Evolutionary conservation across 2,329 filamentous ascomycete genomes (phyloP), one percentile per base, ranked within the genome.

Genomic region (Penicillium hesseltinei): DNA sequence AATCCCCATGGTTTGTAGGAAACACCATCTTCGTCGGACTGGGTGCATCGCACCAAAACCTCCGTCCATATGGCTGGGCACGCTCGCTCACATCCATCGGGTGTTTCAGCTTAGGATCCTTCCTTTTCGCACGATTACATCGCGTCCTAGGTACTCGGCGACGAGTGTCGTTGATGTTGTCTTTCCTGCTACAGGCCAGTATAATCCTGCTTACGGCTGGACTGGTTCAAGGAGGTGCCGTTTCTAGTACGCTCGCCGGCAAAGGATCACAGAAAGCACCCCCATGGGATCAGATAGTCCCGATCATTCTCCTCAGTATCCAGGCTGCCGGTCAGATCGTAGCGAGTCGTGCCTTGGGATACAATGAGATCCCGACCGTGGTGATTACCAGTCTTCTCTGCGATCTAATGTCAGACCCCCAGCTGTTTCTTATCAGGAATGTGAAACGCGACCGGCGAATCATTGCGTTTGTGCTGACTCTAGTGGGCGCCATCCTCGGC

Each of bases 1-100:
- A 38, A 62, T 35, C 10, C 17, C 25, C 8, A n/a, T 27, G 17
- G 5, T 1, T 3, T 27, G 13, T 40, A 71, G 75, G 76, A 53
- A 78, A 77, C 51, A 77, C 75, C 19, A 75, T 78, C 45, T 78
- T 78, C 60, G 66, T 77, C n/a, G 75, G 74, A 11, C 67, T 78
- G 15, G 75, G 75, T 4, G 71, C 75, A 0, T 75, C 75, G 0
- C 69, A 72, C 27, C 75, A 77, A 48, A 76, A 77, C 50, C 70
- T 68, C 35, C 73, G 63, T 40, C 72, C 74, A 2, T 78, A 71
- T 56, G 76, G 75, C 54, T 79, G 77, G 77, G 72, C 74, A 17
- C 73, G 75, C 17, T 79, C 77, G 13, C 69, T 79, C 21, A 74
- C 72, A 43, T 78, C 77, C 3, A 77, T 79, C 60, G 73, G 71